Base-by-base conservation (phyloP, 371 early-diverging fungal species). In the Lichtheimia ornata region DNA sequence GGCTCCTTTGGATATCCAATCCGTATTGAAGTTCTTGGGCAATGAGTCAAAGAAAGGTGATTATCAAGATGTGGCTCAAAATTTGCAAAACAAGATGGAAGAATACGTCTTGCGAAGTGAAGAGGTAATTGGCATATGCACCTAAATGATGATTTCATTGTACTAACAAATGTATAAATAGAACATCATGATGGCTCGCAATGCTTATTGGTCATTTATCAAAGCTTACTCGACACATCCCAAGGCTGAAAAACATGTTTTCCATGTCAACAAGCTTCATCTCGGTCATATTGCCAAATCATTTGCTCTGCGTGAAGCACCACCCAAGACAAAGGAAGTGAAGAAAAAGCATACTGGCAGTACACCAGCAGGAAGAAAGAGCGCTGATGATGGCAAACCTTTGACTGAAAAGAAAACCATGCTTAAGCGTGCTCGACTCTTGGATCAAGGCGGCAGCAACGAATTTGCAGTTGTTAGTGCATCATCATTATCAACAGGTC, bases 221-320 rank as follows among this genome's bases (percentile, higher is more conserved):
- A 91, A 95, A 51, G 93, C 97, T 0, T 98, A 98, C 70, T 92
- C 97, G 4, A 96, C 99, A 1, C 97, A 97, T 75, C 74, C 82
- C 7, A 72, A 90, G 12, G 64, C 89, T 0, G 92, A 94, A 69
- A 90, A 91, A 53, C 88, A 89, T 41, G 88, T 96, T 40, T 97
- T 98, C 85, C 95, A 97, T 69, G 81, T 97, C 62, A 89, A 90
- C 62, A 88, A 90, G 54, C 77, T 98, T 64, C 99, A 98, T 72
- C 82, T 97, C 45, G 99, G 99, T 15, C 99, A 98, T 67, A 74
- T 93, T 58, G 97, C 98, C 50, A 97, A 97, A 73, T 83, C 92
- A n/a, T 98, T 98, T 86, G 95, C 86, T 9, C 74, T 98, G 58
- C 84, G 93, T 49, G 96, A 95, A 65, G 88, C 92, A 11, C 97